phyloP scores from a whole-genome alignment of 2,329 filamentous ascomycete species.

The Xylariaceae sp. region DNA sequence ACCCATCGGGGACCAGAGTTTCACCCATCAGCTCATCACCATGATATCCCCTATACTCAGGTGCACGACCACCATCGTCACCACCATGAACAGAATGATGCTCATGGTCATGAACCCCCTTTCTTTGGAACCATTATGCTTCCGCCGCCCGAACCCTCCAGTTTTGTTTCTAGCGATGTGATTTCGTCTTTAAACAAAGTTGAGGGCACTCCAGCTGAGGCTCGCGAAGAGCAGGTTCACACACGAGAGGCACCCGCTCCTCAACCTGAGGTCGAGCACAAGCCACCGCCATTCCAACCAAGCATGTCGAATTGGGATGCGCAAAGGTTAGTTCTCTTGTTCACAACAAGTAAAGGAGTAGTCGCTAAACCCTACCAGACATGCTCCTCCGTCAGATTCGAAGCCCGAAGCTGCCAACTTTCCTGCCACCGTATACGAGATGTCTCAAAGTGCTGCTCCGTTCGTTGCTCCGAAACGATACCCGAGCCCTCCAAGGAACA shows the following conservation, averaged over 20 bases:
- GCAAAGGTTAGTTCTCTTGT: slow-evolving; percentile 43
- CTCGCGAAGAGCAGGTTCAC: slow-evolving; percentile 40
- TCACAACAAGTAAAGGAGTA: background rate
- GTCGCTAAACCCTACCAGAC: slow-evolving; percentile 43
- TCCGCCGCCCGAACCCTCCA: slow-evolving; percentile 17
- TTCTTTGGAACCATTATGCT: slow-evolving; percentile 23
- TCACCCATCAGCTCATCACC: slow-evolving; percentile 9
- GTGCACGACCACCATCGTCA: slow-evolving; percentile 9
- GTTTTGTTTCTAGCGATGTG: slow-evolving; percentile 21
- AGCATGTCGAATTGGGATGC: slow-evolving; percentile 49
- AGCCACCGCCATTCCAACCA: slow-evolving; percentile 34
- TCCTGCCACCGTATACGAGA: slow-evolving; percentile 73
- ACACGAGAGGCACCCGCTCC: slow-evolving; percentile 34
- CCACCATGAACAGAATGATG: slow-evolving; percentile 15
- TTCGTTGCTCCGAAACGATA: slow-evolving; percentile 77
- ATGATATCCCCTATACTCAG: slow-evolving; percentile 12
- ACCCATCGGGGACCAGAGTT: slow-evolving; percentile 3
- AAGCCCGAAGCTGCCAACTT: slow-evolving; percentile 85
- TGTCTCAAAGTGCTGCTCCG: slow-evolving; percentile 72
- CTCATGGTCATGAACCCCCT: slow-evolving; percentile 14
- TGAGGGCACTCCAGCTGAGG: slow-evolving; percentile 50
- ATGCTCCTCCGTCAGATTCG: slow-evolving; percentile 62
- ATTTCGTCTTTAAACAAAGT: slow-evolving; percentile 34
- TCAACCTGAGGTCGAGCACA: slow-evolving; percentile 35
- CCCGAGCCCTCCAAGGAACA: slow-evolving; percentile 78